Evolutionary conservation across 192 early-diverging fungal genomes (phyloP).

Genomic region (Coemansia sp.): DNA sequence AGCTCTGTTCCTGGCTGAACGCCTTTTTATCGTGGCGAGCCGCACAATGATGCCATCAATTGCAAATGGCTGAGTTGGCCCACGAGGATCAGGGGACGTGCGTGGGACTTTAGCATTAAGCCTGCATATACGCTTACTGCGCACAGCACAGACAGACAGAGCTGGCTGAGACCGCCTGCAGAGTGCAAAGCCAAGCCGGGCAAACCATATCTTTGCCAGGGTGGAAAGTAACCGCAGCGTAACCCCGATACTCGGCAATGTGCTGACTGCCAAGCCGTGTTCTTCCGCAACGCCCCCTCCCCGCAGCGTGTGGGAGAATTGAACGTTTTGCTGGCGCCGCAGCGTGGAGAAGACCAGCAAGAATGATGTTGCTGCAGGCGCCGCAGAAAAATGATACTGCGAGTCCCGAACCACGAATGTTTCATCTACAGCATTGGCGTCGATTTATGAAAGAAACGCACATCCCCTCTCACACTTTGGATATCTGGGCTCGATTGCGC

Average conservation of each 20-base stretch:
- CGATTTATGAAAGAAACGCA: conserved; percentile 5
- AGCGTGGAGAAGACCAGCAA: conserved; percentile 4
- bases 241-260: too few species aligned
- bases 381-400: neutral
- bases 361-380: neutral
- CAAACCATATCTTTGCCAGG: too few species aligned
- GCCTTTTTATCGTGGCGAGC: neutral
- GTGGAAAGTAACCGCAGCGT: too few species aligned
- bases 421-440: conserved; percentile 19
- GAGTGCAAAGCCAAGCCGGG: too few species aligned
- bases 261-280: neutral
- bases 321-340: conserved; percentile 9
- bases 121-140: neutral
- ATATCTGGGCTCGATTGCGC: neutral
- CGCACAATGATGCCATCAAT: neutral
- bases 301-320: conserved; percentile 5
- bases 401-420: conserved; percentile 30
- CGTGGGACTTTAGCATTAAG: neutral
- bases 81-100: neutral
- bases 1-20: neutral
- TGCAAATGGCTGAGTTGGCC: neutral
- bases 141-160: neutral
- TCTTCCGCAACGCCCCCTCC: neutral
- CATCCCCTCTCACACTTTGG: neutral
- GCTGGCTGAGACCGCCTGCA: neutral